These are phyloP conservation scores for Wickerhamiella siamensis DNA, from an alignment of 805 yeast species.

Conservation along the genomic window DNA sequence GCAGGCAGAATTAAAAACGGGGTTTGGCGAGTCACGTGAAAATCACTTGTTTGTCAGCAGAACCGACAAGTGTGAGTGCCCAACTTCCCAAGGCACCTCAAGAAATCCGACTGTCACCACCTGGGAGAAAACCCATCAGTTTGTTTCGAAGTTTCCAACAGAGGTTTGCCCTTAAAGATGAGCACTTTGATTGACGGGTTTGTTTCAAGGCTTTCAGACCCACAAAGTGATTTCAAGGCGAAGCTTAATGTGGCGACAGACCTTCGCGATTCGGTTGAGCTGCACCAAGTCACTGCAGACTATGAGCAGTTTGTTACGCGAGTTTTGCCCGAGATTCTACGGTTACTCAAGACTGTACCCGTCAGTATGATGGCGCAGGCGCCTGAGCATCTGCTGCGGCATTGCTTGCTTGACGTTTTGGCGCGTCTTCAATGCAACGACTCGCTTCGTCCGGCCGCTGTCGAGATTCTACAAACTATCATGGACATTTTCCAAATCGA, in stretches of 20 bases:
- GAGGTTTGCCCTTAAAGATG: conserved; percentile 5
- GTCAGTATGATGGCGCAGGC: conserved; percentile 12
- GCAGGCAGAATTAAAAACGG: too few relatives aligned
- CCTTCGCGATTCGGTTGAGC: conserved; percentile 72
- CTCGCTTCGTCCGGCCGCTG: conserved; percentile 56
- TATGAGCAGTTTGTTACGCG: conserved; percentile 61
- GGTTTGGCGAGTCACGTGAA: neutral
- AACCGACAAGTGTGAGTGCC: neutral
- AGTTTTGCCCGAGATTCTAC: conserved; percentile 55
- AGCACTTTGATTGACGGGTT: conserved; percentile 15
- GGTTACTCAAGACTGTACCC: conserved; percentile 51
- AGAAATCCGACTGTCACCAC: too few relatives aligned
- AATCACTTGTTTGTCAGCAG: neutral
- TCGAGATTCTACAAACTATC: conserved; percentile 42
- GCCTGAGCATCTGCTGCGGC: conserved; percentile 41
- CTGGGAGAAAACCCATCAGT: neutral
- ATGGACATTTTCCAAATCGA: conserved; percentile 52
- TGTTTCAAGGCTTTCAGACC: conserved; percentile 16
- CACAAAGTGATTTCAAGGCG: conserved; percentile 35
- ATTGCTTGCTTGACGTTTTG: conserved; percentile 59
- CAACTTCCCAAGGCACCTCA: neutral
- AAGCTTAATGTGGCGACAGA: conserved; percentile 65
- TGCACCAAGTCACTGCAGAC: conserved; percentile 67
- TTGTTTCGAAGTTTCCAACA: neutral
- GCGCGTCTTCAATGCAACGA: conserved; percentile 77